These are phyloP conservation scores for Gypsophila paniculata DNA, from an alignment of 179 eudicot genomes.

Conservation along the genomic window DNA sequence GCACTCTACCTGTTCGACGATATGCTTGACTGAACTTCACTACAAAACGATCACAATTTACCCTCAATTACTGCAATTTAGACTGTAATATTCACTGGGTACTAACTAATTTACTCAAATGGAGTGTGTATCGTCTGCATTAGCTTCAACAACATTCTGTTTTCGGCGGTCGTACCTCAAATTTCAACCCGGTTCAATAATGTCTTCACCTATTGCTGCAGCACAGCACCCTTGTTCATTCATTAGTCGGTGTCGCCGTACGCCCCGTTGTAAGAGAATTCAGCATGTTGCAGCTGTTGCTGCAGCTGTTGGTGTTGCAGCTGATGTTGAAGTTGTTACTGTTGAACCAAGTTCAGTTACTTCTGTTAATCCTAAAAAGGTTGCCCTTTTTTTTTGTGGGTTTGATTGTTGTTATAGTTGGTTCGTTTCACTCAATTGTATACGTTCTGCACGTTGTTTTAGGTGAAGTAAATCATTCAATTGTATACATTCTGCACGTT, in stretches of 20 bases:
- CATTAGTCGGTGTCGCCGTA: conserved; percentile 17
- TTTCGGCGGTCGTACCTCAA: conserved; percentile 14
- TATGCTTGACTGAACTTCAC: conserved; percentile 13
- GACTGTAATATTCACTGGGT: not conserved
- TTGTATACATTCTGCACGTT: too few species aligned
- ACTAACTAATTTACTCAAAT: conserved; percentile 7
- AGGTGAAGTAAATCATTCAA: too few species aligned
- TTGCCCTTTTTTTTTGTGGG: conserved; percentile 10
- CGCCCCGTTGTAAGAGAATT: conserved; percentile 18
- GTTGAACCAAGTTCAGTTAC: conserved; percentile 11
- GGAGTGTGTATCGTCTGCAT: conserved; percentile 26
- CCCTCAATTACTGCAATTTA: not conserved
- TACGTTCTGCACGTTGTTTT: too few species aligned
- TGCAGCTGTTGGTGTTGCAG: conserved; percentile 17
- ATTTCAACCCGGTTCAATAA: conserved; percentile 17
- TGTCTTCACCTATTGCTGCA: not conserved
- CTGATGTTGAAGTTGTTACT: conserved; percentile 13
- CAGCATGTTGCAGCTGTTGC: conserved; percentile 18
- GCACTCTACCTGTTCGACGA: conserved; percentile 22
- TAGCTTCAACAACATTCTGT: conserved; percentile 14
- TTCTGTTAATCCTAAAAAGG: conserved; percentile 45
- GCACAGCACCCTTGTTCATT: conserved; percentile 5
- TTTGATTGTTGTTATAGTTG: not conserved
- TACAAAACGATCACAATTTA: not conserved
- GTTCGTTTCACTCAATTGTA: too few species aligned